Conservation (phyloP, 129 eudicot species). For the Kitagawia praeruptora region DNA sequence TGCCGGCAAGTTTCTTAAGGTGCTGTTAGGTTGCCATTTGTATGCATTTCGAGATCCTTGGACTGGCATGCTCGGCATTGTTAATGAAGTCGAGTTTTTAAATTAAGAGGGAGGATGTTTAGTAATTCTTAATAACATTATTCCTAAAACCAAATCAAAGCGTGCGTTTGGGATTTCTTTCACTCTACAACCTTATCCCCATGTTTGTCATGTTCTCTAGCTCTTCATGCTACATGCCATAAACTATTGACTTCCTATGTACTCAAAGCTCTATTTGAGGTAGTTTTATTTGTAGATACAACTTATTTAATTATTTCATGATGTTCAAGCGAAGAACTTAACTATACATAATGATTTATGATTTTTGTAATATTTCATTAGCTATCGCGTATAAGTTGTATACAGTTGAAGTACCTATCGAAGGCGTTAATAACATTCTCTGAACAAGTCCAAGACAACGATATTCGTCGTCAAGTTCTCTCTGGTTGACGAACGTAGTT, state of each 20-base stretch:
- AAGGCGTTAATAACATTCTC: constrained; percentile 4
- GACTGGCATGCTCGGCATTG: constrained; percentile 40
- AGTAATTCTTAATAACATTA: neutral
- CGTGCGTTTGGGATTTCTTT: constrained; percentile 18
- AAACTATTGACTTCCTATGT: constrained; percentile 13
- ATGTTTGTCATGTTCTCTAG: constrained; percentile 15
- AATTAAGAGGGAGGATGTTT: constrained; percentile 9
- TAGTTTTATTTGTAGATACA: constrained; percentile 13
- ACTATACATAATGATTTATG: too few species aligned
- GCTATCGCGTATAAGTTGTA: neutral
- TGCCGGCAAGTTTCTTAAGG: constrained; percentile 46
- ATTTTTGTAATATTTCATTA: too few species aligned
- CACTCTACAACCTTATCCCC: constrained; percentile 11
- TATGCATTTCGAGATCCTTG: constrained; percentile 16
- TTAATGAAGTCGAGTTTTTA: constrained; percentile 38
- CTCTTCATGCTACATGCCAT: constrained; percentile 15
- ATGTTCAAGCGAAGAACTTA: too few species aligned
- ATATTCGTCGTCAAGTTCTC: neutral
- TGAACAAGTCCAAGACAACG: neutral
- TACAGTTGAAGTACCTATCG: neutral
- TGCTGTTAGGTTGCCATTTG: constrained; percentile 47
- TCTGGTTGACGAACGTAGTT: neutral
- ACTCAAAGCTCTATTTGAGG: constrained; percentile 16
- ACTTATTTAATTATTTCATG: too few species aligned
- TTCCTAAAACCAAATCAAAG: neutral